Conservation (phyloP, 495 filamentous ascomycete species). For the Podospora comata region DNA sequence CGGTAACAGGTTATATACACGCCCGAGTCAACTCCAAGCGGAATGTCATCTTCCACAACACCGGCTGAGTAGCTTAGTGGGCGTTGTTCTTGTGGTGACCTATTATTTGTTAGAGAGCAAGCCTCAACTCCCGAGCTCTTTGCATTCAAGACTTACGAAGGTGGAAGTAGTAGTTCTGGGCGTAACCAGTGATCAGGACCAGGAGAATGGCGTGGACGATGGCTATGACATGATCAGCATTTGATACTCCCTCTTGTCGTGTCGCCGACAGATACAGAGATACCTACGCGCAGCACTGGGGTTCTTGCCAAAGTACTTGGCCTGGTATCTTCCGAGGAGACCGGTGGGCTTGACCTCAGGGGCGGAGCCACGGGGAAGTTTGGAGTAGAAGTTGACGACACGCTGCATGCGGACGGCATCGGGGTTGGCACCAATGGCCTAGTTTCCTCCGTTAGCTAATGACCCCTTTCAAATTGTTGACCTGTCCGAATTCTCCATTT, state of each 20-base stretch:
- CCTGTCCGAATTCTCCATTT: background rate
- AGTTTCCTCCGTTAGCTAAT: conserved; percentile 18
- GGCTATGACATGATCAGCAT: conserved; percentile 53
- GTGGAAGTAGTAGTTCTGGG: conserved; percentile 99
- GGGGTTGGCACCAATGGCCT: conserved; percentile 88
- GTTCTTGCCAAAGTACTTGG: conserved; percentile 93
- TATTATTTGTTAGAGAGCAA: conserved; percentile 33
- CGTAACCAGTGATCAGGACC: conserved; percentile 78
- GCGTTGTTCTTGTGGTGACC: conserved; percentile 99
- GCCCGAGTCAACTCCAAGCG: conserved; percentile 28
- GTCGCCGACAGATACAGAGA: background rate
- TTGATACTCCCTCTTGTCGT: background rate
- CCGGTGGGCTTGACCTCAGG: conserved; percentile 76
- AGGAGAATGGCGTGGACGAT: conserved; percentile 77
- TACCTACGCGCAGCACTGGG: conserved; percentile 79
- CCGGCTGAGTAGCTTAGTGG: conserved; percentile 58
- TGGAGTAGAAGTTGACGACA: conserved; percentile 96
- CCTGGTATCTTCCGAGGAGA: conserved; percentile 81
- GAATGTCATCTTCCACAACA: conserved; percentile 15
- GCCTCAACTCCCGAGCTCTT: background rate
- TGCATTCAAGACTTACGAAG: conserved; percentile 63
- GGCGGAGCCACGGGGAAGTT: conserved; percentile 84
- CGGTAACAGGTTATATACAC: conserved; percentile 47
- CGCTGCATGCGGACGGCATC: conserved; percentile 95
- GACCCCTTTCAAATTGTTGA: background rate